Evolutionary conservation across 106 monocot species (phyloP).

Genomic region (Alisma plantagoaquatica): DNA sequence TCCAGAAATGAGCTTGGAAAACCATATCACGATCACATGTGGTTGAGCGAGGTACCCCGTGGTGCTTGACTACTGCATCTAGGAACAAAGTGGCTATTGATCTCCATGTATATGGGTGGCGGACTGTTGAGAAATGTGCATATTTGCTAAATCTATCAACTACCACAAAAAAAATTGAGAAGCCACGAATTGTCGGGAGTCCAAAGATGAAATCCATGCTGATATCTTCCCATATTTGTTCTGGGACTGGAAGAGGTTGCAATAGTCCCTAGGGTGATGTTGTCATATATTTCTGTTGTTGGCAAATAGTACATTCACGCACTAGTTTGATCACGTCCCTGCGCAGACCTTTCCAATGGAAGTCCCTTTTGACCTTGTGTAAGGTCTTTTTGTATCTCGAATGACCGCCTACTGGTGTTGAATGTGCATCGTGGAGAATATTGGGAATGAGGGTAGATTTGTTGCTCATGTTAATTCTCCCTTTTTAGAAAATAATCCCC

Average conservation of each 20-base stretch:
- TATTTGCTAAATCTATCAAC: constrained; percentile 7
- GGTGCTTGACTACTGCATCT: background rate
- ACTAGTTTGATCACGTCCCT: background rate
- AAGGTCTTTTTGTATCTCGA: background rate
- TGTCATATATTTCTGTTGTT: background rate
- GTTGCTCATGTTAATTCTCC: background rate
- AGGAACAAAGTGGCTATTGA: background rate
- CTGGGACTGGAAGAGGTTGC: constrained; percentile 2
- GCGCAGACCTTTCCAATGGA: background rate
- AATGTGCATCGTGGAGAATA: background rate
- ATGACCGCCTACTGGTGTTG: background rate
- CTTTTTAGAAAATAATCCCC: background rate
- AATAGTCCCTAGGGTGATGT: background rate
- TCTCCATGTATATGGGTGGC: background rate
- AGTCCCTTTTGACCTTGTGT: background rate
- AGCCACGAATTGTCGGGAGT: background rate
- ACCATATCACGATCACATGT: background rate
- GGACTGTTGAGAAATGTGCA: background rate
- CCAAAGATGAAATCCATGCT: constrained; percentile 7
- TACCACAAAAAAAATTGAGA: constrained; percentile 4
- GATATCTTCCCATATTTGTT: background rate
- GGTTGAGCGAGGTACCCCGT: background rate
- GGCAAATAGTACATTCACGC: background rate
- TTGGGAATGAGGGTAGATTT: background rate
- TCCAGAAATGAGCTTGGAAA: background rate